phyloP scores from a whole-genome alignment of 441 rosid genomes.

The Euphorbia schlechtendalii region DNA sequence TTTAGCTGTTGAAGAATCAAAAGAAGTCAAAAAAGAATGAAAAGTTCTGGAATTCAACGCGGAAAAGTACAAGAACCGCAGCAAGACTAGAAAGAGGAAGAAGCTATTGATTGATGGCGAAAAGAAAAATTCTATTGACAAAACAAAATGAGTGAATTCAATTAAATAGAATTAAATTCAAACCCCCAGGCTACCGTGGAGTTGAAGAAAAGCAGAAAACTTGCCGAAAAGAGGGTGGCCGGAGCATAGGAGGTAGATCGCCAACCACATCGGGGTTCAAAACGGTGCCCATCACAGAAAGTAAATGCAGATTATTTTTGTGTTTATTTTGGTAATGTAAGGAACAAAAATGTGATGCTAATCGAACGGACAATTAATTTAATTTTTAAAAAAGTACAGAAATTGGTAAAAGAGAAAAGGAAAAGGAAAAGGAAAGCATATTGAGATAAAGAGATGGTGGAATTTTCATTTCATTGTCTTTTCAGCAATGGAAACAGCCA shows the following conservation, averaged over 20 bases:
- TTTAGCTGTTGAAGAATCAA: neutral
- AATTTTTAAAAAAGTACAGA: too few species aligned
- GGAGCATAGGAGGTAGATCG: conserved; percentile 3
- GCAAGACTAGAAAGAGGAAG: neutral
- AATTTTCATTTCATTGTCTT: too few species aligned
- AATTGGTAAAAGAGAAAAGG: too few species aligned
- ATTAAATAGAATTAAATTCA: too few species aligned
- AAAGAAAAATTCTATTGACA: neutral
- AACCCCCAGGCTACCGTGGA: conserved; percentile 5
- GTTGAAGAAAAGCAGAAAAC: neutral
- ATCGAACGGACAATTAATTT: conserved; percentile 6
- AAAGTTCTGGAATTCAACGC: conserved; percentile 4
- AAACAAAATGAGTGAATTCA: neutral
- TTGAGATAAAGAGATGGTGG: too few species aligned
- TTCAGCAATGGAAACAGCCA: too few species aligned
- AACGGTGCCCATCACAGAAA: conserved; percentile 13
- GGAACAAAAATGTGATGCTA: conserved; percentile 8
- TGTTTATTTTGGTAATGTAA: too few species aligned
- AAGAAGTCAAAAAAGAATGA: neutral
- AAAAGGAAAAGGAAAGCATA: too few species aligned
- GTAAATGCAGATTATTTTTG: neutral
- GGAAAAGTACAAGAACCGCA: conserved; percentile 2
- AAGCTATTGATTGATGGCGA: neutral
- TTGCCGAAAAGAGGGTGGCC: conserved; percentile 10
- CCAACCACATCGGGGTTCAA: conserved; percentile 8